phyloP scores from a whole-genome alignment of 176 grass and related monocot species.

The Oryza punctata region DNA sequence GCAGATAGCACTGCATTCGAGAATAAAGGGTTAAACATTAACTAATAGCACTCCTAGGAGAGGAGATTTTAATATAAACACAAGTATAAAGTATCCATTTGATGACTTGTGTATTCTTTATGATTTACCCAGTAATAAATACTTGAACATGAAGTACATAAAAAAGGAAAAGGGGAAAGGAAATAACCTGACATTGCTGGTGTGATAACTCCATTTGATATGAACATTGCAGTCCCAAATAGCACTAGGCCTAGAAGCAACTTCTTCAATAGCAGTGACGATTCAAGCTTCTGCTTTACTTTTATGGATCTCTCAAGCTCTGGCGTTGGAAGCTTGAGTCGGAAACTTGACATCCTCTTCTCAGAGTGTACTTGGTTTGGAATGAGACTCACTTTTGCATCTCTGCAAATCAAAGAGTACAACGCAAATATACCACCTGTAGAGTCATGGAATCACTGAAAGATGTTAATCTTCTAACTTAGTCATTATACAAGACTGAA shows the following conservation, averaged over 20 bases:
- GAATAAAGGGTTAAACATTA: slow-evolving; percentile 32
- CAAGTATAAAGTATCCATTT: not conserved
- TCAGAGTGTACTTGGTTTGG: slow-evolving; percentile 83
- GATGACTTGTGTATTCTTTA: not conserved
- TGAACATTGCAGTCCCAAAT: slow-evolving; percentile 94
- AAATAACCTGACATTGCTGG: slow-evolving; percentile 96
- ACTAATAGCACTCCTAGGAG: not conserved
- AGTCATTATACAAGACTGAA: not conserved
- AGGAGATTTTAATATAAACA: not conserved
- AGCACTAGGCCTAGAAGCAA: slow-evolving; percentile 75
- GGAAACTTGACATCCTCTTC: slow-evolving; percentile 75
- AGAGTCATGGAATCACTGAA: slow-evolving; percentile 36
- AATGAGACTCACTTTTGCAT: slow-evolving; percentile 84
- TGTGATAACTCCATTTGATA: slow-evolving; percentile 93
- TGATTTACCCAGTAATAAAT: not conserved
- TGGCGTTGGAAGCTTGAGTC: slow-evolving; percentile 67
- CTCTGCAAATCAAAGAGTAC: slow-evolving; percentile 94
- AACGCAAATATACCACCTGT: slow-evolving; percentile 97
- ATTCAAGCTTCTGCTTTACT: slow-evolving; percentile 88
- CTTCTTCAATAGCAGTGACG: slow-evolving; percentile 71
- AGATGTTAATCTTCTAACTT: slow-evolving; percentile 43
- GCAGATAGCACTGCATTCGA: slow-evolving; percentile 78
- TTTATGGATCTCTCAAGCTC: slow-evolving; percentile 86
- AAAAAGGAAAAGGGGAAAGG: slow-evolving; percentile 28
- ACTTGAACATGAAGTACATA: slow-evolving; percentile 8